A percentile compares a stretch with the other conserved stretches of the same genome.
Conservation (phyloP, 495 filamentous ascomycete genomes). For the Neurospora africana region DNA sequence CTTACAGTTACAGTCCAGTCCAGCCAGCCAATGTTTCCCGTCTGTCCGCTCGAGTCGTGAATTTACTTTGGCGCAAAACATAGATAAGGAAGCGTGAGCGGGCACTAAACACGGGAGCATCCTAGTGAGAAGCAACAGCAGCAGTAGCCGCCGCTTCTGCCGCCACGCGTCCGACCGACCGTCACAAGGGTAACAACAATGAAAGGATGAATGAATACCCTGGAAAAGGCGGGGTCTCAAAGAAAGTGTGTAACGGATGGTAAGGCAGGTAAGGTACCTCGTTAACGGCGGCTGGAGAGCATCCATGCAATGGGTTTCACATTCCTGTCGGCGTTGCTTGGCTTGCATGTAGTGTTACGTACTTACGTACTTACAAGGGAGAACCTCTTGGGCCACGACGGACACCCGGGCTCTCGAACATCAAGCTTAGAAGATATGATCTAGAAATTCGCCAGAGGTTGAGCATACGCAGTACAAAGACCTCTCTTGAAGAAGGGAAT, state of each 20-base stretch:
- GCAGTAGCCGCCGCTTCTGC: not conserved
- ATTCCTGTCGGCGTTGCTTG: not conserved
- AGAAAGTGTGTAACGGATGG: not conserved
- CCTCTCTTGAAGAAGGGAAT: not conserved
- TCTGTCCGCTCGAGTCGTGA: not conserved
- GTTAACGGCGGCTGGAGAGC: not conserved
- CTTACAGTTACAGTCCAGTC: not conserved
- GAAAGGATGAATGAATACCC: not conserved
- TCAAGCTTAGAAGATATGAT: not conserved
- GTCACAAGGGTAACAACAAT: not conserved
- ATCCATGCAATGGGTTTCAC: not conserved
- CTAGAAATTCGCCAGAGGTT: not conserved
- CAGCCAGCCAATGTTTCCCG: not conserved
- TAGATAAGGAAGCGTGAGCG: not conserved
- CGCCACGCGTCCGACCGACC: not conserved
- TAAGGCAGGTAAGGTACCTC: not conserved
- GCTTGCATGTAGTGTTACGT: not conserved
- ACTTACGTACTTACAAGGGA: not conserved
- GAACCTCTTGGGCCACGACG: not conserved
- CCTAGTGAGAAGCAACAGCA: not conserved
- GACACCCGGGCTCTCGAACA: not conserved
- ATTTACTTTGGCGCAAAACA: not conserved
- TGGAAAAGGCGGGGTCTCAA: not conserved
- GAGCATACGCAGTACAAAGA: not conserved
- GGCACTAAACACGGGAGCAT: not conserved